Evolutionary conservation across 2,329 filamentous ascomycete genomes (phyloP), one percentile per base, ranked within the genome.

Genomic region (Penicillium sp.): DNA sequence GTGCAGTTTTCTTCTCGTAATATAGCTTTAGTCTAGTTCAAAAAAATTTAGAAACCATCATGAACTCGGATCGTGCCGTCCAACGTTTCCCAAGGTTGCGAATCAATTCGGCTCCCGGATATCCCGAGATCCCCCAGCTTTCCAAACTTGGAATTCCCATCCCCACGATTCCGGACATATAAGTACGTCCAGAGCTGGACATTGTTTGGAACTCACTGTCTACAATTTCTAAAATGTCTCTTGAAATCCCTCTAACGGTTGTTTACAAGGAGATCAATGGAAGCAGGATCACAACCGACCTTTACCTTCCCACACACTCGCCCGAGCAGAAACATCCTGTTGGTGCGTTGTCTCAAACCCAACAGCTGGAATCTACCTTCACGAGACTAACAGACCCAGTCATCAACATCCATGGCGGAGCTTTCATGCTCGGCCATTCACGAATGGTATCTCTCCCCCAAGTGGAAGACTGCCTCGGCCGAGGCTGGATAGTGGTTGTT

Each of bases 361-460:
- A 32, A 38, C 22, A 14, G 16, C 11, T 36, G 34, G 34, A 36
- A n/a, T 36, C 6, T n/a, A 4, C n/a, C n/a, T 3, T 3, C 3
- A 36, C 13, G 13, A n/a, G n/a, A 4, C 46, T 11, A 49, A 31
- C n/a, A 32, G 40, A 4, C 18, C 16, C 29, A 74, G 74, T 75
- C 42, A 76, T 77, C 55, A 63, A 74, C 50, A 76, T 77, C 46
- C 75, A 77, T 62, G 75, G 74, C 42, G 75, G 75, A n/a, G 75
- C 72, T 21, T 77, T 76, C 60, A 75, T 76, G 71, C 71, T 77
- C 24, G 74, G 73, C 9, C 66, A 70, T 24, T 73, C 71, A 2
- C 58, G 67, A 16, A 72, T 76, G 68, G 68, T 77, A 53, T 75
- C 74, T 39, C 59, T 64, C 16, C 64, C 73, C 36, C 74, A 77